Evolutionary conservation across 352 stramenopile genomes (phyloP).

Genomic region (Pythium guiyangense): DNA sequence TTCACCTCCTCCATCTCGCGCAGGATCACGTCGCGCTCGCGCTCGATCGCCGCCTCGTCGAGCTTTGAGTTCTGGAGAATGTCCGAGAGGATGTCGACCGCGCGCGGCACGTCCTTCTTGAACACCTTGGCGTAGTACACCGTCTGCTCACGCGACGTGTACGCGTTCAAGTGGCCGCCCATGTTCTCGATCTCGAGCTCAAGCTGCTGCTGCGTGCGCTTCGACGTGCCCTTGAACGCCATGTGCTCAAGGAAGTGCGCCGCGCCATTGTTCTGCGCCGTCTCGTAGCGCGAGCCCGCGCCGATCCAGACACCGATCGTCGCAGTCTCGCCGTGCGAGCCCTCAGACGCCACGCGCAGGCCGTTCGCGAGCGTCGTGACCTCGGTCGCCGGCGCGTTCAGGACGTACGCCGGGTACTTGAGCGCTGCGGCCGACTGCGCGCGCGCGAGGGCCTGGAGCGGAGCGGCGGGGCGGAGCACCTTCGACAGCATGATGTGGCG

Average conservation of each 20-base stretch:
- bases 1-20: conserved; percentile 99
- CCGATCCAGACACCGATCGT: conserved; percentile 98
- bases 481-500: conserved; percentile 57
- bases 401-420: conserved; percentile 86
- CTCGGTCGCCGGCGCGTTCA: conserved; percentile 94
- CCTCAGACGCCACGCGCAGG: conserved; percentile 97
- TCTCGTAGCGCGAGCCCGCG: conserved; percentile 97
- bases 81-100: conserved; percentile 99
- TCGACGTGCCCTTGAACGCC: conserved; percentile 99
- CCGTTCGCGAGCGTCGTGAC: conserved; percentile 96
- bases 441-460: conserved; percentile 42
- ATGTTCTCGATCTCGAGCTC: conserved; percentile 99
- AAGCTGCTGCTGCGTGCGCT: conserved; percentile 96
- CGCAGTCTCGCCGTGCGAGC: conserved; percentile 95
- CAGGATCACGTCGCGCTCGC: conserved; percentile 98
- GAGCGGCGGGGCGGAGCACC: conserved; percentile 42
- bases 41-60: conserved; percentile 94
- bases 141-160: conserved; percentile 99
- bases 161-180: conserved; percentile 99
- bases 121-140: conserved; percentile 99
- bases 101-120: conserved; percentile 96
- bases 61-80: conserved; percentile 99
- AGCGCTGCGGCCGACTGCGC: conserved; percentile 65
- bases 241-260: conserved; percentile 99
- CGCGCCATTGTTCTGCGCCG: conserved; percentile 96